phyloP scores from a whole-genome alignment of 2,329 filamentous ascomycete genomes.

The Dendrostoma leiphaemia region DNA sequence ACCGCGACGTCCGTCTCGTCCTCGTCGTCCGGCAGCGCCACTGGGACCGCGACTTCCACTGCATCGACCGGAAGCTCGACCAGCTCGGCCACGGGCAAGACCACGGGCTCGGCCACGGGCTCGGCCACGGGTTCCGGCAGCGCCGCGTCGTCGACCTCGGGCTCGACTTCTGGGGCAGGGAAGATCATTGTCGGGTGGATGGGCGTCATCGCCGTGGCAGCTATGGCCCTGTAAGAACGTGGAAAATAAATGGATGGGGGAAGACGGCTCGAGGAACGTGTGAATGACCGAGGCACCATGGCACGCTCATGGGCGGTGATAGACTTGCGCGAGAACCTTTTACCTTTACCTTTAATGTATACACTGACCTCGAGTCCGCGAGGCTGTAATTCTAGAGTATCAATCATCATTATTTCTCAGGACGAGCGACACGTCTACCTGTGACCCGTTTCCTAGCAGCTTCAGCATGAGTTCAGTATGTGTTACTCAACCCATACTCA shows the following conservation, averaged over 20 bases:
- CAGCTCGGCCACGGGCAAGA: background rate
- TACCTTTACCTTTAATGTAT: too few species aligned
- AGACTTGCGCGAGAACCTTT: too few species aligned
- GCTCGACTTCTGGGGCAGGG: slow-evolving; percentile 10
- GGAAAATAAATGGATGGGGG: background rate
- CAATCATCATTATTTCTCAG: too few species aligned
- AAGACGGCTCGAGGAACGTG: too few species aligned
- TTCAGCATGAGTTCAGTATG: too few species aligned
- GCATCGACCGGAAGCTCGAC: background rate
- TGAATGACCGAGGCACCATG: too few species aligned
- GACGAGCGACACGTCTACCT: too few species aligned
- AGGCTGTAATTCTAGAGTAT: too few species aligned
- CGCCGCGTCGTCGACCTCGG: background rate
- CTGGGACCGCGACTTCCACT: background rate
- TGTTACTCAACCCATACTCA: too few species aligned
- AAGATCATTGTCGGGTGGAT: slow-evolving; percentile 17
- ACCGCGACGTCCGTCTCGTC: slow-evolving; percentile 2
- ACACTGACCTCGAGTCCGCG: too few species aligned
- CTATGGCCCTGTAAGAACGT: slow-evolving; percentile 12
- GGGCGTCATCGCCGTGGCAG: slow-evolving; percentile 13
- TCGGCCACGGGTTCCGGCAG: background rate
- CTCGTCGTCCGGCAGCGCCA: background rate
- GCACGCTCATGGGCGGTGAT: too few species aligned
- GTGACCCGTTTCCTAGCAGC: too few species aligned
- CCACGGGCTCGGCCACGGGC: background rate